Conservation (phyloP, 2,329 filamentous ascomycete species). For the Penicillium sp. region DNA sequence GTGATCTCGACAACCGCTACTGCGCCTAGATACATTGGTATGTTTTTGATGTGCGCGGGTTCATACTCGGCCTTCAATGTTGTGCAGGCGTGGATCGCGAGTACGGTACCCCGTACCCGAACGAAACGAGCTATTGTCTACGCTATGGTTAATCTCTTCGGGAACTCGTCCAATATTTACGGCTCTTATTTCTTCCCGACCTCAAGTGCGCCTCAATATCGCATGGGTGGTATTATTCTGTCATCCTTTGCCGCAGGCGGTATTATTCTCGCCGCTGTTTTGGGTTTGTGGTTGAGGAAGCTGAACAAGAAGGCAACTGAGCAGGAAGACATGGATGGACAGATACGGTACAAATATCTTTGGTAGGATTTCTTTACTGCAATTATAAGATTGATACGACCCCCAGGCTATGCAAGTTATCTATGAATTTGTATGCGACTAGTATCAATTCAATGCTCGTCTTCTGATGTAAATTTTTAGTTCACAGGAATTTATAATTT, state of each 20-base stretch:
- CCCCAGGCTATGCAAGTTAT: too few relatives aligned
- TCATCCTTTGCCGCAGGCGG: constrained; percentile 17
- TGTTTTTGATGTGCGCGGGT: constrained; percentile 23
- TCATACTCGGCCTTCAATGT: constrained; percentile 24
- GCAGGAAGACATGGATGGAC: neutral
- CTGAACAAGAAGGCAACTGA: neutral
- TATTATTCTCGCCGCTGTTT: constrained; percentile 5
- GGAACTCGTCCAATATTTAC: constrained; percentile 22
- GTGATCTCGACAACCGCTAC: constrained; percentile 15
- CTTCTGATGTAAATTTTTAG: too few relatives aligned
- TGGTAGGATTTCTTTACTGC: neutral
- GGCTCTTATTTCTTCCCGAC: constrained; percentile 23
- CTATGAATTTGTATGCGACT: too few relatives aligned
- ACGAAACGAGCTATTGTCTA: constrained; percentile 23
- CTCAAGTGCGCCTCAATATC: constrained; percentile 15
- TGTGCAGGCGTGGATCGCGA: constrained; percentile 24
- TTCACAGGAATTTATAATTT: too few relatives aligned
- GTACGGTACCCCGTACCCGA: constrained; percentile 21
- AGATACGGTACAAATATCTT: constrained; percentile 4
- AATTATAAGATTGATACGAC: too few relatives aligned
- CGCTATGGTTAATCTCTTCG: constrained; percentile 21
- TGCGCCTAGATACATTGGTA: constrained; percentile 17
- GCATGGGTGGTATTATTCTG: constrained; percentile 18
- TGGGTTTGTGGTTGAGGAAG: constrained; percentile 4
- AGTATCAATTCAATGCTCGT: too few relatives aligned